These are phyloP conservation scores for Sindora glabra DNA, from an alignment of 306 rosid species.

Conservation along the genomic window DNA sequence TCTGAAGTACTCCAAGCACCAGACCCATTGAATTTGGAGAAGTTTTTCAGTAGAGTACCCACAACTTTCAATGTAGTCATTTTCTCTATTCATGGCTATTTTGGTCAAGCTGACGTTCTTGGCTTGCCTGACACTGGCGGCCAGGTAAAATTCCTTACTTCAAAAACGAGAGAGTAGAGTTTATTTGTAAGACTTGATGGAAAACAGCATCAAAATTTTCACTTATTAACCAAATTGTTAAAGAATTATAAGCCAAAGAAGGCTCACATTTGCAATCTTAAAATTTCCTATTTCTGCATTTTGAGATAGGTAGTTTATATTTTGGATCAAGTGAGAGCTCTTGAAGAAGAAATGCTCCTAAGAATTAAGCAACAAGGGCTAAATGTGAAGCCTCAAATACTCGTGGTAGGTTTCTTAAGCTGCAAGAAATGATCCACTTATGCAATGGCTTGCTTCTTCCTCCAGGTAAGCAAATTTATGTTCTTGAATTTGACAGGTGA, in stretches of 20 bases:
- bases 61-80: slow-evolving; percentile 71
- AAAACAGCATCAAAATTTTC: background rate
- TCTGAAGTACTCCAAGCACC: slow-evolving; percentile 88
- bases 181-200: background rate
- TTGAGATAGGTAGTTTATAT: slow-evolving; percentile 76
- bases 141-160: slow-evolving; percentile 43
- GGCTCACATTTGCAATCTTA: background rate
- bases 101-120: slow-evolving; percentile 89
- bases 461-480: background rate
- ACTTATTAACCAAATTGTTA: too few species aligned
- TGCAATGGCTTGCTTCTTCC: background rate
- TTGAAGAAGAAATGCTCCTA: slow-evolving; percentile 66
- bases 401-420: slow-evolving; percentile 48
- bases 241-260: too few species aligned
- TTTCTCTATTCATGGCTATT: slow-evolving; percentile 88
- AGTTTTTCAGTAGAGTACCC: slow-evolving; percentile 63
- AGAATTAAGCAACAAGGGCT: slow-evolving; percentile 79
- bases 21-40: slow-evolving; percentile 59
- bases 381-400: slow-evolving; percentile 70
- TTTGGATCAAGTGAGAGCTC: slow-evolving; percentile 84
- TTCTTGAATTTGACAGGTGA: slow-evolving; percentile 38
- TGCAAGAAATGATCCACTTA: background rate
- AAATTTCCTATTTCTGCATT: background rate
- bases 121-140: slow-evolving; percentile 98
- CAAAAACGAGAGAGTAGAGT: too few species aligned